These are phyloP conservation scores for Rhexocercosporidium sp. DNA, from an alignment of 2,329 filamentous ascomycete species.

Conservation along the genomic window DNA sequence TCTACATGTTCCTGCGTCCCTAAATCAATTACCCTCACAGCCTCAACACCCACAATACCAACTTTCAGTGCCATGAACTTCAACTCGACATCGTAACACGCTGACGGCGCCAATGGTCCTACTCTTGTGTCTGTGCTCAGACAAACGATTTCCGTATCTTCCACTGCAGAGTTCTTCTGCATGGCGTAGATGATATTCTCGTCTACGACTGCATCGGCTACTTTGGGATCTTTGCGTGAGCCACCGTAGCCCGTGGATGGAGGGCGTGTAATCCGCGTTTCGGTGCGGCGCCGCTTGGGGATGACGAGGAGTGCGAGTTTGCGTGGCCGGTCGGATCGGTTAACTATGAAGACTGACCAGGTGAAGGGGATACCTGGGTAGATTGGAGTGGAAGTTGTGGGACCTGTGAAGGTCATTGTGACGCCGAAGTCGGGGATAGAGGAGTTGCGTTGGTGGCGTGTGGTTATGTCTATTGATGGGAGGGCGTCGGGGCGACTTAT, in stretches of 20 bases:
- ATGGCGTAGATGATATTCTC: conserved; percentile 74
- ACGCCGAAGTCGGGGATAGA: conserved; percentile 68
- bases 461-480: conserved; percentile 60
- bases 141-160: conserved; percentile 72
- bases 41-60: conserved; percentile 74
- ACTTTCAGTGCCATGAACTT: conserved; percentile 71
- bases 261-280: conserved; percentile 49
- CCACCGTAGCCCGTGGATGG: conserved; percentile 53
- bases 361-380: conserved; percentile 69
- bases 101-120: conserved; percentile 72
- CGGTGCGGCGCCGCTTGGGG: conserved; percentile 66
- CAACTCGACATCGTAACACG: conserved; percentile 76
- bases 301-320: conserved; percentile 74
- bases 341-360: conserved; percentile 79
- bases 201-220: conserved; percentile 72
- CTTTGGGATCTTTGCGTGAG: conserved; percentile 42
- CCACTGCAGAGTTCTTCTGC: conserved; percentile 68
- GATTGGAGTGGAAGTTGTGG: conserved; percentile 61
- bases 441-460: conserved; percentile 46
- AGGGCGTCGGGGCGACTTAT: conserved; percentile 64
- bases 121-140: conserved; percentile 76
- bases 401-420: conserved; percentile 75
- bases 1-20: conserved; percentile 78
- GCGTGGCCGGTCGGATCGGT: conserved; percentile 65
- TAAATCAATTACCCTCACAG: conserved; percentile 74